These are phyloP conservation scores for Tanozyma kutaoensis DNA, from an alignment of 805 yeast species.

Conservation along the genomic window DNA sequence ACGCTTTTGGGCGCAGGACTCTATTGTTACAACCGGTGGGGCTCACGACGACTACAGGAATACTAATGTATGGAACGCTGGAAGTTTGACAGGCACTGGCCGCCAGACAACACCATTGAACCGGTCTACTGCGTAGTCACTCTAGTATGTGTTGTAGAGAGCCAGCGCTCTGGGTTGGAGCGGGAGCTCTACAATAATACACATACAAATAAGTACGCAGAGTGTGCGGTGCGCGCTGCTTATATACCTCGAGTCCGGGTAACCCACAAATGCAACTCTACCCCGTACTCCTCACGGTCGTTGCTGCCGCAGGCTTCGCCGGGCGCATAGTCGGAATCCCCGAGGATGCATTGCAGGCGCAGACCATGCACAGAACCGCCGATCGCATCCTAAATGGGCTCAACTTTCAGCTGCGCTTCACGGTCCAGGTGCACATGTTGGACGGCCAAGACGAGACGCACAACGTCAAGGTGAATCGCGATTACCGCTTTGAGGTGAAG, in stretches of 20 bases:
- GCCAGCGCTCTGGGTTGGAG: slow-evolving; percentile 24
- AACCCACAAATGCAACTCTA: slow-evolving; percentile 6
- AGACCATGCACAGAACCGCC: slow-evolving; percentile 2
- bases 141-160: slow-evolving; percentile 39
- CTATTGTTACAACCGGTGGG: slow-evolving; percentile 56
- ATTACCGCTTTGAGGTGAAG: slow-evolving; percentile 12
- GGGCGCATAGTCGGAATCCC: slow-evolving; percentile 20
- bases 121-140: slow-evolving; percentile 8
- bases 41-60: too few species aligned
- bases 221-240: slow-evolving; percentile 1
- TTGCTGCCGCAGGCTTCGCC: slow-evolving; percentile 5
- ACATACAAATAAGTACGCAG: slow-evolving; percentile 27
- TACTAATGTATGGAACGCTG: too few species aligned
- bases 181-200: slow-evolving; percentile 38
- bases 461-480: slow-evolving; percentile 7
- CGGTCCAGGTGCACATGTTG: slow-evolving; percentile 9
- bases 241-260: slow-evolving; percentile 12
- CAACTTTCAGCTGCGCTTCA: slow-evolving; percentile 19
- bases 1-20: slow-evolving; percentile 40
- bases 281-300: neutral
- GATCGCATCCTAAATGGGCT: slow-evolving; percentile 16
- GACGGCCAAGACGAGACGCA: slow-evolving; percentile 1
- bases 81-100: too few species aligned
- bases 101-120: slow-evolving; percentile 1
- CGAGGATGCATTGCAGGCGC: slow-evolving; percentile 5